Conservation (phyloP, 805 yeast genomes). For the Debaryomyces tyrocola region DNA sequence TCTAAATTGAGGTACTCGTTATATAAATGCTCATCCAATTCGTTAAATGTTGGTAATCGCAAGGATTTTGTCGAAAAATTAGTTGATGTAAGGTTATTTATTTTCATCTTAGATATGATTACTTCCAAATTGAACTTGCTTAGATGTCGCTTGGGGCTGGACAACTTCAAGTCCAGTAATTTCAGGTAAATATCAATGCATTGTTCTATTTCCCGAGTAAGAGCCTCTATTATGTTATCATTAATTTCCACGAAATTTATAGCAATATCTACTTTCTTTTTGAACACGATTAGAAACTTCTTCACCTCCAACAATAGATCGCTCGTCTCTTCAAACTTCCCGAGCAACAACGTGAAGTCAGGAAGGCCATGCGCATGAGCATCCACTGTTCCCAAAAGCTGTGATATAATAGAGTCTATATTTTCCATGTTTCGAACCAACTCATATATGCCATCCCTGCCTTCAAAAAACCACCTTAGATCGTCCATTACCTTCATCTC, state of each 20-base stretch:
- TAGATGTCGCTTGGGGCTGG: slow-evolving; percentile 15
- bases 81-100: slow-evolving; percentile 15
- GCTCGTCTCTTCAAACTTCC: slow-evolving; percentile 25
- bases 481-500: slow-evolving; percentile 3
- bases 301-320: slow-evolving; percentile 27
- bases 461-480: slow-evolving; percentile 27
- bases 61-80: slow-evolving; percentile 16
- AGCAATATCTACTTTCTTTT: slow-evolving; percentile 27
- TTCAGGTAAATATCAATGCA: slow-evolving; percentile 17
- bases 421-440: slow-evolving; percentile 18
- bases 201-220: slow-evolving; percentile 25
- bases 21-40: slow-evolving; percentile 33
- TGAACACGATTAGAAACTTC: slow-evolving; percentile 16
- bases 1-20: slow-evolving; percentile 43
- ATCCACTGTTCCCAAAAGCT: slow-evolving; percentile 10
- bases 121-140: slow-evolving; percentile 18
- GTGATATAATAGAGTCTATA: slow-evolving; percentile 25
- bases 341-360: slow-evolving; percentile 11
- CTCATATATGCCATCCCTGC: slow-evolving; percentile 17
- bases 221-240: slow-evolving; percentile 20
- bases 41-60: slow-evolving; percentile 31
- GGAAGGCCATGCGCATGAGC: slow-evolving; percentile 1
- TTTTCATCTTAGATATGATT: slow-evolving; percentile 22
- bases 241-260: slow-evolving; percentile 26
- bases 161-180: slow-evolving; percentile 16